A percentile compares a stretch with the other conserved stretches of the same genome.
These are phyloP conservation scores for Euphorbia tirucalli DNA, from an alignment of 345 rosid species.

Conservation along the genomic window DNA sequence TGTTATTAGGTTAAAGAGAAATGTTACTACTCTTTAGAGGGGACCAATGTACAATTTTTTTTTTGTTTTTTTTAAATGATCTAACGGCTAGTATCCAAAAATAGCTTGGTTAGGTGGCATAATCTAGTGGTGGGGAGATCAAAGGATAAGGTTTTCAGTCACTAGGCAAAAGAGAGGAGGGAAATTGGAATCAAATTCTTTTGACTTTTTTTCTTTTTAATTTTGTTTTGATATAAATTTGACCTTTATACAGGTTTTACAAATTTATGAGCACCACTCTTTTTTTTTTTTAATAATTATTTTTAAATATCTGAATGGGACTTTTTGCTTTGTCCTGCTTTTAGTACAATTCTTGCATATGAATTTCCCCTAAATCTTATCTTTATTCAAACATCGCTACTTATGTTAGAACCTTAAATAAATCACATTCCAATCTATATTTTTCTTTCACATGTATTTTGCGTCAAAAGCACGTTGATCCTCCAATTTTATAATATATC, in stretches of 20 bases:
- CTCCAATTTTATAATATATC: too few species aligned
- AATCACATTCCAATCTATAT: too few species aligned
- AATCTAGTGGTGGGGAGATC: conserved; percentile 4
- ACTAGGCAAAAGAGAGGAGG: too few species aligned
- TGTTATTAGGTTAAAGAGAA: neutral
- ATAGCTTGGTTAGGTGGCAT: neutral
- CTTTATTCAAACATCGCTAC: neutral
- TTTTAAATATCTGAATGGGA: neutral
- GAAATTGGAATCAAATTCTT: conserved; percentile 10
- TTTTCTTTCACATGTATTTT: too few species aligned
- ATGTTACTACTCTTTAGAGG: too few species aligned
- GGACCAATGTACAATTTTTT: neutral
- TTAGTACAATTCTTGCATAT: neutral
- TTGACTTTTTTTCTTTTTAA: conserved; percentile 2
- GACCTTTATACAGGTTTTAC: neutral
- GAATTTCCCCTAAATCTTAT: neutral
- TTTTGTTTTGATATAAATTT: neutral
- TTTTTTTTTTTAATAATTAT: too few species aligned
- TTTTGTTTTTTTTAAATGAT: too few species aligned
- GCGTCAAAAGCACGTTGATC: neutral
- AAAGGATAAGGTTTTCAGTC: neutral
- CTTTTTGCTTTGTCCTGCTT: neutral
- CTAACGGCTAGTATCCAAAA: neutral
- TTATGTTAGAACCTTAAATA: too few species aligned
- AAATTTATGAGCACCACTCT: neutral